Base-by-base conservation (phyloP, 768 basidiomycete species). In the Suillus tomentosus region DNA sequence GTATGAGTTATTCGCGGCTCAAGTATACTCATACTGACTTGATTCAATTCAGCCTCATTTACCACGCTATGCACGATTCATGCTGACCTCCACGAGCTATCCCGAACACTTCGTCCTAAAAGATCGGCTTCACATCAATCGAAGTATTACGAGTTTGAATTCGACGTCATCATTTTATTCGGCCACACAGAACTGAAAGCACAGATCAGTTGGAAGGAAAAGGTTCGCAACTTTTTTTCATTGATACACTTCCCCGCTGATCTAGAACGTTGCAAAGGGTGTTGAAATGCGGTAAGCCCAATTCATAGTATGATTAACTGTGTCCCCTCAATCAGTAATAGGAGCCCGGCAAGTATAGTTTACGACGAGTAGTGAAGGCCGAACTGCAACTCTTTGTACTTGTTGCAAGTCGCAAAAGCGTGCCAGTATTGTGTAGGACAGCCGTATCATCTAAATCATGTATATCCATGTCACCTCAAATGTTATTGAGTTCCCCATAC, bases 121-220 rank as follows among this genome's bases (percentile, higher is more conserved):
- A 62, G 37, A 51, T 19, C 45, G n/a, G 3, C 6, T 19, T 1
- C 4, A 42, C 11, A 42, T 27, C 65, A 48, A 37, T 50, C 60
- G 24, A 13, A 22, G 3, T 76, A 73, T 63, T 77, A 73, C 54
- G 31, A 55, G 40, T 6, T 72, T 34, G 34, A 62, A 0, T 80
- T 70, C 53, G 71, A 77, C 11, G 67, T 82, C 8, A 69, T 79
- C 24, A 50, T 82, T 10, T 66, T 72, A 9, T 77, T 79, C 37
- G 80, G 80, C 0, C 53, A 73, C 27, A 78, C 80, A 0, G 81
- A 82, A 58, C 67, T 81, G 48, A 79, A 79, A 65, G 80, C 79
- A 0, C 76, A 79, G 39, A 71, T 80, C 39, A 68, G 72, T 5
- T 82, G 80, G 80, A 64, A 66, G 31, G 76, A 80, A 40, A 72